These are phyloP conservation scores for Aureobasidium melanogenum DNA, from an alignment of 2,329 filamentous ascomycete species.

Conservation along the genomic window DNA sequence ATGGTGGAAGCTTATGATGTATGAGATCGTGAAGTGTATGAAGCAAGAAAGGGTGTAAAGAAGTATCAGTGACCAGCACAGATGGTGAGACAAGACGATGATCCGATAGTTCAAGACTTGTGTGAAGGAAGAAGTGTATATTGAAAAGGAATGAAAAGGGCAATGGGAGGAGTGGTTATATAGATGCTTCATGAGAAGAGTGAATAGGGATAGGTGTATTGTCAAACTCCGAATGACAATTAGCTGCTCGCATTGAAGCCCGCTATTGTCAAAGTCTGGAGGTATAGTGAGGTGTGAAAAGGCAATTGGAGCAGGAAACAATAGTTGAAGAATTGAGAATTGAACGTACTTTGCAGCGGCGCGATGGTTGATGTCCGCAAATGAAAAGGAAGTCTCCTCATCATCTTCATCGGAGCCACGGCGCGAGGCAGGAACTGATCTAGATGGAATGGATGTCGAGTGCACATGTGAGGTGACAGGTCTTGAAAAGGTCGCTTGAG, in stretches of 20 bases:
- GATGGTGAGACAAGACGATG: not conserved
- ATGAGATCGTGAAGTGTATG: not conserved
- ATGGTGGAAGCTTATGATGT: not conserved
- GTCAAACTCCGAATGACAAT: not conserved
- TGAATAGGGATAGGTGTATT: slow-evolving; percentile 12
- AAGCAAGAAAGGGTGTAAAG: not conserved
- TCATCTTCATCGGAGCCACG: slow-evolving; percentile 85
- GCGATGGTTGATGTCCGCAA: slow-evolving; percentile 59
- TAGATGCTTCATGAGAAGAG: not conserved
- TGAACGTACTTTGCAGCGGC: slow-evolving; percentile 69
- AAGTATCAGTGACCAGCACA: not conserved
- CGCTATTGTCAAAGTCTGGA: not conserved
- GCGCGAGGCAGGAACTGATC: slow-evolving; percentile 77
- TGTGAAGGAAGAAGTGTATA: not conserved
- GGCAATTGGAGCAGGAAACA: not conserved
- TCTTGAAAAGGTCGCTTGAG: slow-evolving; percentile 52
- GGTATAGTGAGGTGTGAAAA: not conserved
- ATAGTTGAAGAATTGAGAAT: not conserved
- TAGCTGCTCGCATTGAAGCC: not conserved
- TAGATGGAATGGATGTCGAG: slow-evolving; percentile 62
- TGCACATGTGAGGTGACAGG: slow-evolving; percentile 46
- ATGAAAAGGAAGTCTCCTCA: slow-evolving; percentile 48
- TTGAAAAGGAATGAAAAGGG: not conserved
- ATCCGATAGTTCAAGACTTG: not conserved
- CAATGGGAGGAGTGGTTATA: not conserved